Evolutionary conservation across 768 basidiomycete genomes (phyloP).

Genomic region (Strobilomyces confusus): DNA sequence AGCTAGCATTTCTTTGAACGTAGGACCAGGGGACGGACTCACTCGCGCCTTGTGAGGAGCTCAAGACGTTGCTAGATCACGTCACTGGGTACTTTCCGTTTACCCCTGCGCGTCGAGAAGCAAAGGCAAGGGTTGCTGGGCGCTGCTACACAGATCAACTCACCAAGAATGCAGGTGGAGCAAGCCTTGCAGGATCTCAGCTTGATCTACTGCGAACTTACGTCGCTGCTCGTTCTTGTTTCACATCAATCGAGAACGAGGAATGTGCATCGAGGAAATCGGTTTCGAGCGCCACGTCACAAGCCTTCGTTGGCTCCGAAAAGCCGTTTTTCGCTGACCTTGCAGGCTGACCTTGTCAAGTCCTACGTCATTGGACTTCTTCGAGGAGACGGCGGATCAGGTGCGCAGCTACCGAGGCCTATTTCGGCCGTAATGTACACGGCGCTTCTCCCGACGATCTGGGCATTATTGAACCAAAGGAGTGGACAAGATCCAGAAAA

Average conservation of each 20-base stretch:
- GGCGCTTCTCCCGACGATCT: slow-evolving; percentile 71
- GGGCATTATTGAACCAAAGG: slow-evolving; percentile 62
- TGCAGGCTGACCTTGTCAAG: slow-evolving; percentile 50
- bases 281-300: slow-evolving; percentile 5
- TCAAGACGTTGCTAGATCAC: slow-evolving; percentile 60
- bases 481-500: slow-evolving; percentile 19
- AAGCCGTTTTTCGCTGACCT: slow-evolving; percentile 20
- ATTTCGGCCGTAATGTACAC: slow-evolving; percentile 57
- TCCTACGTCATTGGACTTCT: slow-evolving; percentile 61
- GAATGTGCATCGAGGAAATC: slow-evolving; percentile 7
- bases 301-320: slow-evolving; percentile 19
- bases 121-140: slow-evolving; percentile 40
- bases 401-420: slow-evolving; percentile 44
- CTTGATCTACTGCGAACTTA: slow-evolving; percentile 73
- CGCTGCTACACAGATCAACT: background rate
- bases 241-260: slow-evolving; percentile 14
- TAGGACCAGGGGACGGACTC: slow-evolving; percentile 23
- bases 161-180: slow-evolving; percentile 46
- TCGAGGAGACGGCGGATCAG: slow-evolving; percentile 42
- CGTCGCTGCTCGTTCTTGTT: slow-evolving; percentile 54
- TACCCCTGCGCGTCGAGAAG: slow-evolving; percentile 47
- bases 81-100: slow-evolving; percentile 89
- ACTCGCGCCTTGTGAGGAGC: slow-evolving; percentile 39
- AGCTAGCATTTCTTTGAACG: slow-evolving; percentile 1
- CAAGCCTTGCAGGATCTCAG: slow-evolving; percentile 68